Base-by-base conservation (phyloP, 495 filamentous ascomycete genomes). In the Corynascus novoguineensis region DNA sequence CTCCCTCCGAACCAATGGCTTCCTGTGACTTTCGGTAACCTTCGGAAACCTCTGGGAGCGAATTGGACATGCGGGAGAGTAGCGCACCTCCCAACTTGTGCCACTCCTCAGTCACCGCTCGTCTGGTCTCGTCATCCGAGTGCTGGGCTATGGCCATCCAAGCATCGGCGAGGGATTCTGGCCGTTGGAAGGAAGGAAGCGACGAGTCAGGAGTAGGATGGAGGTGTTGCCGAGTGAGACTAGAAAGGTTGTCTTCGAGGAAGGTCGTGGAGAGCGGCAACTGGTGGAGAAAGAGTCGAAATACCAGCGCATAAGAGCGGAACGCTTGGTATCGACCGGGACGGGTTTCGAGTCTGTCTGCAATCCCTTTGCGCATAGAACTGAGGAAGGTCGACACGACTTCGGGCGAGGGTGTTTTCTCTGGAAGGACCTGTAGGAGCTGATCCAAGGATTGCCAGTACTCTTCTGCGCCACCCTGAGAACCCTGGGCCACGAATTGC, bases 401-500 rank as follows among this genome's bases (percentile, higher is more conserved):
- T 1, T 83, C 75, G 3, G 69, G 64, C 17, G 78, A 72, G 28
- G 87, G 70, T 5, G 81, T 68, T 22, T 73, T 65, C 0, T 63
- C 51, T 8, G 90, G 88, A 11, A 97, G 66, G 1, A 66, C 63
- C 10, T 72, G 64, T 32, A 97, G 63, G 1, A 96, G 65, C 24
- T 72, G 73, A 40, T 76, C 71, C 34, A 95, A 60, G 3, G 81
- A 79, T 15, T 71, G 61, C 93, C 93, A 98, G 66, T 83, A 96
- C 5, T 79, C 79, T 3, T 76, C 69, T 3, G 81, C 71, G 11
- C 86, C 83, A 8, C 81, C 82, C 61, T 95, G 87, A 1, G 92
- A 95, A 44, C 95, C 93, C 62, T 84, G 84, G 53, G 86, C 82
- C n/a, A 97, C 73, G 62, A 95, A 95, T 19, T 81, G 75, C 31